These are phyloP conservation scores for Penicillium manginii DNA, from an alignment of 495 filamentous ascomycete species.

Conservation along the genomic window DNA sequence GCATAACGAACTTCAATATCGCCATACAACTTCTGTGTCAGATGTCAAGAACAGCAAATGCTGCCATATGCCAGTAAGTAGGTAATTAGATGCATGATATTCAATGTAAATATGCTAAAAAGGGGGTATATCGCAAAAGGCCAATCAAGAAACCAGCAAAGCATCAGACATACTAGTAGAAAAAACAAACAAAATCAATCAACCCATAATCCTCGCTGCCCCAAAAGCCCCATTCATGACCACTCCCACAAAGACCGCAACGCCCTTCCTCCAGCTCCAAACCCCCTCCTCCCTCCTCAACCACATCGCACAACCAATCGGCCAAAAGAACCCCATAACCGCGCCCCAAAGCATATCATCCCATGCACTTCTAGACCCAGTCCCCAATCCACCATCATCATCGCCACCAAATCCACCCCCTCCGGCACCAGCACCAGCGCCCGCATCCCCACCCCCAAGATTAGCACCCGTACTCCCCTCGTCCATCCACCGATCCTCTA, in stretches of 20 bases:
- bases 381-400: conserved; percentile 54
- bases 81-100: background rate
- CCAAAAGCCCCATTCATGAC: conserved; percentile 75
- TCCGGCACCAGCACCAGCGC: conserved; percentile 35
- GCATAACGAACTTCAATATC: too few relatives aligned
- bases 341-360: conserved; percentile 90
- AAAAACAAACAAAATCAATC: background rate
- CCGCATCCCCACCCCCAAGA: conserved; percentile 38
- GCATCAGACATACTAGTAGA: background rate
- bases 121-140: conserved; percentile 5
- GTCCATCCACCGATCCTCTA: conserved; percentile 96
- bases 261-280: conserved; percentile 78
- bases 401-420: conserved; percentile 24
- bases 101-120: background rate
- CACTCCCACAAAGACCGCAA: conserved; percentile 83
- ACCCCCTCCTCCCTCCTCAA: conserved; percentile 85
- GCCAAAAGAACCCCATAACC: conserved; percentile 93
- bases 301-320: conserved; percentile 83
- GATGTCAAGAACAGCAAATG: too few relatives aligned
- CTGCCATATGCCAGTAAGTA: too few relatives aligned
- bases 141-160: background rate
- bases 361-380: conserved; percentile 54
- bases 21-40: too few relatives aligned
- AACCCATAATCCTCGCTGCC: conserved; percentile 59
- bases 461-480: conserved; percentile 56